Evolutionary conservation across 495 filamentous ascomycete species (phyloP), one percentile per base, ranked within the genome.

Genomic region (Achaetomiella virescens): DNA sequence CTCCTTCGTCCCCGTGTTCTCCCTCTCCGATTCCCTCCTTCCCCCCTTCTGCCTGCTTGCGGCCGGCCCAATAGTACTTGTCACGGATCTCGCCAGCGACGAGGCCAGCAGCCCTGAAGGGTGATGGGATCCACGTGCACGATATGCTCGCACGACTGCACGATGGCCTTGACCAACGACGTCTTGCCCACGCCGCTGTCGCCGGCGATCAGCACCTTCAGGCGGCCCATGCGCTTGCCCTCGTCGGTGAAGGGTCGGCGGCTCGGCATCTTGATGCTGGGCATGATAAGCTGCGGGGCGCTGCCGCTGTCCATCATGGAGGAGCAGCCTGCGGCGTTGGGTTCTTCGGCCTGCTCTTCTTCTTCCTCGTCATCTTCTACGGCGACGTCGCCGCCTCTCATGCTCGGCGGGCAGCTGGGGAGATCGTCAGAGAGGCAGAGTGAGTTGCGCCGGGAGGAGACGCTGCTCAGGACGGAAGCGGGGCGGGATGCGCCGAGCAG

Each of bases 241-340:
- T 78, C 82, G 49, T 88, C 81, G 8, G 93, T 97, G 69, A 99
- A 97, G 1, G 93, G 93, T 44, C 93, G 80, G 48, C 93, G 84
- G 66, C 85, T 91, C 31, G 93, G 95, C 84, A 99, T 96, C 60
- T 82, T 86, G 61, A 99, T 89, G 67, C 90, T 95, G 9, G 93
- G 93, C 95, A 99, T 99, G 59, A 99, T 87, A 15, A 99, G 80
- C 69, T 97, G 92, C 29, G 92, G 90, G 17, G 81, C 82, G 60
- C 79, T 84, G 52, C 76, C 75, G 63, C 77, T 76, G 62, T 76
- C 73, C 48, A 64, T 57, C 65, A 77, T 75, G 57, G 59, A 66
- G 31, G 33, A 38, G 59, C 36, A 14, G 43, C 48, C 56, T n/a
- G 48, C 56, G 12, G 48, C 25, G 24, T 48, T 38, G 60, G 25